phyloP scores from a whole-genome alignment of 2,329 filamentous ascomycete species.

The Leptosphaerulina australis region DNA sequence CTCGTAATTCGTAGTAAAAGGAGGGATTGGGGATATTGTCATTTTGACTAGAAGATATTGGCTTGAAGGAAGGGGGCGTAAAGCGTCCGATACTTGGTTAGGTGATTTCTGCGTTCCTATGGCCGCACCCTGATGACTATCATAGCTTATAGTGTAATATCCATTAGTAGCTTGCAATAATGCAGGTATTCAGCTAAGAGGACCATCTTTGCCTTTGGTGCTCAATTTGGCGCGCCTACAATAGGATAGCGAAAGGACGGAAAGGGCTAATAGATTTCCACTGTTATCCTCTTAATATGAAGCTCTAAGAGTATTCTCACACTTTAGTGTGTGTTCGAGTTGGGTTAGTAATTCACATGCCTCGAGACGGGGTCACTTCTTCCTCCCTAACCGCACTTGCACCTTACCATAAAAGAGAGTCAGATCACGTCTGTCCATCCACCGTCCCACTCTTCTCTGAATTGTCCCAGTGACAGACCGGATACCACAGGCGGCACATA shows the following conservation, averaged over 20 bases:
- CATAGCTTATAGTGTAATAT: slow-evolving; percentile 26
- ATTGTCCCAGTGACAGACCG: neutral
- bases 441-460: neutral
- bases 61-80: neutral
- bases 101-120: neutral
- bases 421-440: neutral
- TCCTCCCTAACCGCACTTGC: neutral
- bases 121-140: slow-evolving; percentile 10
- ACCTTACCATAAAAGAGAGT: no score
- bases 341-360: neutral
- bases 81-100: neutral
- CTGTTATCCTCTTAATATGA: no score
- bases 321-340: neutral
- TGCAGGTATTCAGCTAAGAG: neutral
- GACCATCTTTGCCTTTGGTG: neutral
- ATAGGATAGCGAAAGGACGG: neutral
- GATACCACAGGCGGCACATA: slow-evolving; percentile 3
- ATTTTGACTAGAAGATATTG: neutral
- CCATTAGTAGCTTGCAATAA: neutral
- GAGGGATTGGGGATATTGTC: neutral
- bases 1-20: slow-evolving; percentile 7
- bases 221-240: neutral
- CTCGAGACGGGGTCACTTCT: neutral
- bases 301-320: no score
- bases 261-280: neutral